Percentiles rank a stretch among this genome's conserved stretches.
Conservation (phyloP, 345 rosid genomes). For the Rhizophora mangle region DNA sequence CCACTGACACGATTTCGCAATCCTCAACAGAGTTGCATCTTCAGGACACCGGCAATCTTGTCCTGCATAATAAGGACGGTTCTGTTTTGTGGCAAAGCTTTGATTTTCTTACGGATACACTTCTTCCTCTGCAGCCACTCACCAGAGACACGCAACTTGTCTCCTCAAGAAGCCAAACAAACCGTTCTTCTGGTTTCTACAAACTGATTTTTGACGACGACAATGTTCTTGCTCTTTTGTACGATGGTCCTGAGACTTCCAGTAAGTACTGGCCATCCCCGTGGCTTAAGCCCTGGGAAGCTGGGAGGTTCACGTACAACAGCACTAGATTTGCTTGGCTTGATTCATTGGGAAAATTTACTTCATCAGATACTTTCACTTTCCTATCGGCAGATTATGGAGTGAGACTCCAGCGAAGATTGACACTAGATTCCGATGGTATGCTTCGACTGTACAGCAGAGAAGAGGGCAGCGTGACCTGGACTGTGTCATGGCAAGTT, state of each 20-base stretch:
- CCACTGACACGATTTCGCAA: slow-evolving; percentile 7
- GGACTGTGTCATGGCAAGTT: slow-evolving; percentile 38
- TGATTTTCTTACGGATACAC: slow-evolving; percentile 39
- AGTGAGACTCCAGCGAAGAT: slow-evolving; percentile 10
- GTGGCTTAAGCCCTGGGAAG: background rate
- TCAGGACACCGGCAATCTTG: slow-evolving; percentile 28
- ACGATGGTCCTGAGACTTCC: slow-evolving; percentile 19
- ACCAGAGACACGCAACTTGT: slow-evolving; percentile 22
- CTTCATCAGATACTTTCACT: slow-evolving; percentile 20
- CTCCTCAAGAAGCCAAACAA: slow-evolving; percentile 28
- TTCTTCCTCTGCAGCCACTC: slow-evolving; percentile 39
- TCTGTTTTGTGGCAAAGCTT: slow-evolving; percentile 34
- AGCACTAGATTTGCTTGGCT: slow-evolving; percentile 24
- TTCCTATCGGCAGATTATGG: slow-evolving; percentile 30
- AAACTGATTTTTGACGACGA: slow-evolving; percentile 24
- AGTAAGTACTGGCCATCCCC: slow-evolving; percentile 34
- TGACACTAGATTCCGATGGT: slow-evolving; percentile 41
- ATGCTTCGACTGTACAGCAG: slow-evolving; percentile 34
- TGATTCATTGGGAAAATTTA: slow-evolving; percentile 21
- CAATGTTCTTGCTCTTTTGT: slow-evolving; percentile 27
- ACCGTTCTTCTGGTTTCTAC: slow-evolving; percentile 31
- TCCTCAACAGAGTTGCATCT: slow-evolving; percentile 8
- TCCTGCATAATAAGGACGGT: background rate
- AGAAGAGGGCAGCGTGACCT: background rate
- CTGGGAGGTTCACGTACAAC: slow-evolving; percentile 16